Conservation (phyloP, 495 filamentous ascomycete genomes). For the Trichoderma erinaceum region DNA sequence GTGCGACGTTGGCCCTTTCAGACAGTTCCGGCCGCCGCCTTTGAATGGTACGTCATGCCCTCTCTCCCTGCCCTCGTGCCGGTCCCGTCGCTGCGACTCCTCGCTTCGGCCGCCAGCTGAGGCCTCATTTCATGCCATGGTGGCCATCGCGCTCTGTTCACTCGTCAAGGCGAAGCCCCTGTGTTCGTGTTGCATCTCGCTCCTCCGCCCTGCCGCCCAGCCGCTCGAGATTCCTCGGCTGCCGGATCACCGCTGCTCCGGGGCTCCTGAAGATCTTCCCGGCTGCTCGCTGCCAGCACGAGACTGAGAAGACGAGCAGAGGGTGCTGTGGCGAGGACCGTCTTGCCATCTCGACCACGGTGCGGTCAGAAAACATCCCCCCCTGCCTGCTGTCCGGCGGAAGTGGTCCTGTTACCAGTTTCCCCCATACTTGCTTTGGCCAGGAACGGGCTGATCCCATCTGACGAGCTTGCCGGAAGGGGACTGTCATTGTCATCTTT, state of each 20-base stretch:
- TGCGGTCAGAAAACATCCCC: background rate
- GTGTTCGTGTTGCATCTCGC: background rate
- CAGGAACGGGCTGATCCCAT: background rate
- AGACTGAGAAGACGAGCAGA: background rate
- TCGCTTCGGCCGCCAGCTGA: background rate
- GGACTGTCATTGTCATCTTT: background rate
- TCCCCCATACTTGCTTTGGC: background rate
- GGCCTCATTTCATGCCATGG: background rate
- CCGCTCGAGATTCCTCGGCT: background rate
- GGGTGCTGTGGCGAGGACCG: background rate
- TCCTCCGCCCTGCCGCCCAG: background rate
- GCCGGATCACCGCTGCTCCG: background rate
- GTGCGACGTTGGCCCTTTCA: conserved; percentile 12
- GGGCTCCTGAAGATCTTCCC: conserved; percentile 8
- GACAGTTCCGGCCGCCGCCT: conserved; percentile 13
- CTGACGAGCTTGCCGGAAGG: background rate
- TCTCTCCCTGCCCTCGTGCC: background rate
- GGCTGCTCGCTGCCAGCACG: background rate
- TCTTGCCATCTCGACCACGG: background rate
- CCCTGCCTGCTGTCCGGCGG: background rate
- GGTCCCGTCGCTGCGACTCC: background rate
- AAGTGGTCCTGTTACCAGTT: background rate
- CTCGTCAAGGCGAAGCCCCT: background rate
- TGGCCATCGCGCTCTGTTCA: background rate
- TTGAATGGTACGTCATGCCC: conserved; percentile 14